A percentile compares a stretch with the other conserved stretches of the same genome.
These are phyloP conservation scores for Melocanna baccifera DNA, from an alignment of 176 grass and related monocot genomes.

Conservation along the genomic window DNA sequence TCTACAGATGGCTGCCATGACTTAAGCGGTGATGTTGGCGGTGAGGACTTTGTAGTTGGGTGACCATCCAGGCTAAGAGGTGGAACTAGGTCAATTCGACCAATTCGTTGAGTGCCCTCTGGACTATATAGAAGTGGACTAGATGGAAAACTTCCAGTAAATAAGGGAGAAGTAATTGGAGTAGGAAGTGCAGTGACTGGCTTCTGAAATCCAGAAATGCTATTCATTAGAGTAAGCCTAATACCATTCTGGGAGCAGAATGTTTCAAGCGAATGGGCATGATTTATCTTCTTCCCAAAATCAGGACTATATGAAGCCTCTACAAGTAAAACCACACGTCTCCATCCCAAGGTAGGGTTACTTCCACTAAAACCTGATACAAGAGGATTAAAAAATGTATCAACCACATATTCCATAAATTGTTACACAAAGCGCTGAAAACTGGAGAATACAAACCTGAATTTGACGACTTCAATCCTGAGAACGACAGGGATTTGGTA, in stretches of 20 bases:
- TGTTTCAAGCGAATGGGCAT: slow-evolving; percentile 74
- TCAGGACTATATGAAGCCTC: slow-evolving; percentile 79
- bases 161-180: slow-evolving; percentile 85
- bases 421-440: neutral
- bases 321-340: slow-evolving; percentile 86
- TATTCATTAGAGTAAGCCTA: slow-evolving; percentile 69
- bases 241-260: slow-evolving; percentile 83
- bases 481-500: slow-evolving; percentile 67
- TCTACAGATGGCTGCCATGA: slow-evolving; percentile 67
- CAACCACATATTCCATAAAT: neutral
- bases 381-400: slow-evolving; percentile 21
- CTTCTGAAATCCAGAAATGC: slow-evolving; percentile 67
- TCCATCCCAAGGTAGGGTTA: slow-evolving; percentile 91
- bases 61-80: slow-evolving; percentile 92
- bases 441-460: slow-evolving; percentile 52
- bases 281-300: slow-evolving; percentile 67
- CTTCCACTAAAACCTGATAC: slow-evolving; percentile 59
- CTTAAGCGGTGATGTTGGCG: slow-evolving; percentile 70
- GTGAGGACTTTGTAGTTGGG: slow-evolving; percentile 49
- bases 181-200: slow-evolving; percentile 61
- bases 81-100: slow-evolving; percentile 80
- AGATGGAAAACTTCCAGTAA: slow-evolving; percentile 98
- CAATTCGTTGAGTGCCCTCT: slow-evolving; percentile 71
- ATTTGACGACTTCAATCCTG: slow-evolving; percentile 58
- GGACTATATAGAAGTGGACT: slow-evolving; percentile 94